These are phyloP conservation scores for Sambucus nigra DNA, from an alignment of 129 eudicot species.

Conservation along the genomic window DNA sequence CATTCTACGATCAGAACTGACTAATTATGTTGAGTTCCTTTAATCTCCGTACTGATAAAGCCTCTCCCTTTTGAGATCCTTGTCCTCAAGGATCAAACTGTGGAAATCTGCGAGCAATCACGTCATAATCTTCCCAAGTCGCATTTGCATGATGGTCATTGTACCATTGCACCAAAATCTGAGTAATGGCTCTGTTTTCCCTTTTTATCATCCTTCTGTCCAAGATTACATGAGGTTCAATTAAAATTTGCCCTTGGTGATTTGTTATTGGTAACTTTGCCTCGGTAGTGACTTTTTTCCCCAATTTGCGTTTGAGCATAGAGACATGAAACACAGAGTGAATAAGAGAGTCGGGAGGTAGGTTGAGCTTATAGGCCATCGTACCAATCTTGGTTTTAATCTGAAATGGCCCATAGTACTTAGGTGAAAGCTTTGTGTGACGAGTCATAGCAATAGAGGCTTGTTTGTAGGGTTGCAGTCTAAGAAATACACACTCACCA, in stretches of 20 bases:
- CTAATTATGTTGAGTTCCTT: neutral
- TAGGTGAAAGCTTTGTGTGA: neutral
- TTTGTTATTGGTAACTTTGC: too few relatives aligned
- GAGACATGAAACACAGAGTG: conserved; percentile 12
- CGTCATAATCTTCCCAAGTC: neutral
- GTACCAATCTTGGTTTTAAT: neutral
- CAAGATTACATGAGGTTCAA: too few relatives aligned
- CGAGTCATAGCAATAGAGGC: neutral
- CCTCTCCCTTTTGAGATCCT: neutral
- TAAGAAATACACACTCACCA: too few relatives aligned
- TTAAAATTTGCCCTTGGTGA: too few relatives aligned
- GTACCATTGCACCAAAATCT: neutral
- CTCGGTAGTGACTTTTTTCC: neutral
- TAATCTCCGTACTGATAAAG: too few relatives aligned
- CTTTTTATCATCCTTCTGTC: too few relatives aligned
- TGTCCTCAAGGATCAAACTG: neutral
- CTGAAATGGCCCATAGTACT: conserved; percentile 3
- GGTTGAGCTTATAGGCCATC: conserved; percentile 2
- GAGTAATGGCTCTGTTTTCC: neutral
- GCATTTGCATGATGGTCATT: neutral
- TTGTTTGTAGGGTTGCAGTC: neutral
- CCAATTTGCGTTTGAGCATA: neutral
- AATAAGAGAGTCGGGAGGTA: neutral
- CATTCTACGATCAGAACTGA: too few relatives aligned
- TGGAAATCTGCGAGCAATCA: neutral